Evolutionary conservation across 441 rosid genomes (phyloP), one percentile per base, ranked within the genome.

Genomic region (Theobroma grandiflorum): DNA sequence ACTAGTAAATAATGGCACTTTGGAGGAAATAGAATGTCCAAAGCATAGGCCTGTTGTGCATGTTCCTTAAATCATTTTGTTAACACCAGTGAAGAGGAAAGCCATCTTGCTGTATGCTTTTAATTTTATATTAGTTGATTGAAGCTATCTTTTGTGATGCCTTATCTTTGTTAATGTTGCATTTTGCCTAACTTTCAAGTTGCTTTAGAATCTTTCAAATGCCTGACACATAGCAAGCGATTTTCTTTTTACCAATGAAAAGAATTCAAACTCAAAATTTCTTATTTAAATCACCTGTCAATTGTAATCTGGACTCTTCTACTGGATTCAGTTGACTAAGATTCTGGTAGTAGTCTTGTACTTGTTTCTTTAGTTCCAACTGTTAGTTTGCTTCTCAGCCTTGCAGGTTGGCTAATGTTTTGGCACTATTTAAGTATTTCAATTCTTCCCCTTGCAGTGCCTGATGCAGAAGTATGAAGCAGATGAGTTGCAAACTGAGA

Each of bases 381-480:
- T 26, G 31, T 37, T n/a, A 57, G 61, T 55, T 15, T 37, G 0
- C 43, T 64, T 64, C 20, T 64, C 40, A 33, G n/a, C 20, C 47
- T 64, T 31, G 43, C 43, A 37, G 22, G 10, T 64, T 64, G 20
- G 16, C 20, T 64, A 15, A 26, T 64, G 6, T 6, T 37, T 37
- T 35, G 40, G n/a, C 43, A 12, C n/a, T 64, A 12, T 63, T 63
- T 63, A 12, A 53, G 58, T 8, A 16, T 53, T 53, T 63, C 18
- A 64, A 15, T 64, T 37, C n/a, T 37, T 64, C 18, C 22, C n/a
- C 18, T 43, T 68, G 33, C 58, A 70, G 74, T 70, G 59, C 74
- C 74, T 70, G 31, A 45, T 26, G 74, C 35, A 70, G 31, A 70
- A 70, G 47, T 49, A 47, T 70, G 38, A 70, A 22, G 38, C 26